Evolutionary conservation across 345 rosid genomes (phyloP).

Genomic region (Moricandia arvensis): DNA sequence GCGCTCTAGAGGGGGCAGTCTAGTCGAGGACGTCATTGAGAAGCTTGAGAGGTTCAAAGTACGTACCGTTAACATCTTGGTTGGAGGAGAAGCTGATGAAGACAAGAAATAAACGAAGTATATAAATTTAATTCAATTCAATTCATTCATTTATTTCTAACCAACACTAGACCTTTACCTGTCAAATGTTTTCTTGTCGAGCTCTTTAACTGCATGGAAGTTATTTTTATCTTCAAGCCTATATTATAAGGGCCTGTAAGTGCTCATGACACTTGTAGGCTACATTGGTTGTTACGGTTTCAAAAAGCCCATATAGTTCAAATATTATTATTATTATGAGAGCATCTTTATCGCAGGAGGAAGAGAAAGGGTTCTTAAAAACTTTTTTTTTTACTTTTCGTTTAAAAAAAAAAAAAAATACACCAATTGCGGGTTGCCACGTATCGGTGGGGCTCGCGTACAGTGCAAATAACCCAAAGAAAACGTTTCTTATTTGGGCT

Average conservation of each 20-base stretch:
- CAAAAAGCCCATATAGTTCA: background rate
- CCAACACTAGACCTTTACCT: background rate
- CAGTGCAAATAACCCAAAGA: too few species aligned
- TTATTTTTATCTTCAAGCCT: background rate
- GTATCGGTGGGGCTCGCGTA: too few species aligned
- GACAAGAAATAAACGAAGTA: conserved; percentile 14
- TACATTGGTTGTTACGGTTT: conserved; percentile 2
- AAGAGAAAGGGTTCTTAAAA: too few species aligned
- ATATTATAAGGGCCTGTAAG: background rate
- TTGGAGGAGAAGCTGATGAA: conserved; percentile 28
- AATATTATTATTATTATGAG: background rate
- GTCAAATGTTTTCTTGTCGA: background rate
- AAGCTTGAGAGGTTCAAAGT: conserved; percentile 44
- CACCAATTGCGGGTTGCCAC: too few species aligned
- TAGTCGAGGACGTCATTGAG: background rate
- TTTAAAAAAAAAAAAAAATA: too few species aligned
- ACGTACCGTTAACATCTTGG: conserved; percentile 34
- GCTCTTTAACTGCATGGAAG: background rate
- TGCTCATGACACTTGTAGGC: background rate
- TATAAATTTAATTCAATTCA: background rate
- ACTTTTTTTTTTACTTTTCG: too few species aligned
- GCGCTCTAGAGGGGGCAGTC: conserved; percentile 32
- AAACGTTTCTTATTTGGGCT: too few species aligned
- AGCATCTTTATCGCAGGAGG: too few species aligned
- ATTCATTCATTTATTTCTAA: conserved; percentile 15